Evolutionary conservation across 1,139 yeast genomes (phyloP).

Genomic region (Candida mesenterica): DNA sequence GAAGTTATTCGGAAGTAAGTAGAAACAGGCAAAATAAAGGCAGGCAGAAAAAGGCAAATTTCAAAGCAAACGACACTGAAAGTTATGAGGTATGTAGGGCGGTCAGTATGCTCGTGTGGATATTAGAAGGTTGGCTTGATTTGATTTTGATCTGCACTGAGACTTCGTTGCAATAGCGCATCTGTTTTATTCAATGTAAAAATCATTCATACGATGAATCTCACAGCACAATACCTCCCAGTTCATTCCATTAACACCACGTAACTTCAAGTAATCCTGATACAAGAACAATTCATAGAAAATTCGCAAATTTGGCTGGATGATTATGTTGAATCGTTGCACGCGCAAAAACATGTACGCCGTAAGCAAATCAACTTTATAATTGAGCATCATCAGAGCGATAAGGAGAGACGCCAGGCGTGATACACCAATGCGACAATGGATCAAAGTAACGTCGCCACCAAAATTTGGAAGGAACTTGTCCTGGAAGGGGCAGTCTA

Average conservation of each 20-base stretch:
- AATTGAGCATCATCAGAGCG: slow-evolving; percentile 82
- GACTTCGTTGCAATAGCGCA: too few species aligned
- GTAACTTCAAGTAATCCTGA: slow-evolving; percentile 54
- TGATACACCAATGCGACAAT: slow-evolving; percentile 90
- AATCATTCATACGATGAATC: slow-evolving; percentile 32
- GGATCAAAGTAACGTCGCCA: slow-evolving; percentile 61
- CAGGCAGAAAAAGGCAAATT: neutral
- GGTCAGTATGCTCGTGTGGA: too few species aligned
- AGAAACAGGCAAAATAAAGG: slow-evolving; percentile 1
- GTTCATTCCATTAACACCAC: slow-evolving; percentile 14
- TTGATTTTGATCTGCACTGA: too few species aligned
- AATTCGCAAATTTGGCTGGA: slow-evolving; percentile 84
- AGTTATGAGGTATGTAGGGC: too few species aligned
- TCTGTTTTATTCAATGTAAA: slow-evolving; percentile 26
- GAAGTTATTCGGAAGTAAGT: slow-evolving; percentile 5
- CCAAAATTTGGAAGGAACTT: slow-evolving; percentile 23
- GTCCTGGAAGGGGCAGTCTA: slow-evolving; percentile 34
- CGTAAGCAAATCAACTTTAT: slow-evolving; percentile 60
- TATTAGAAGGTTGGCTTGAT: too few species aligned
- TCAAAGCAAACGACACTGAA: neutral
- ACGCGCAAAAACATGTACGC: slow-evolving; percentile 83
- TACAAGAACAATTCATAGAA: slow-evolving; percentile 82
- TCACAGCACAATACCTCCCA: slow-evolving; percentile 41
- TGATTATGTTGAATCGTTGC: slow-evolving; percentile 79
- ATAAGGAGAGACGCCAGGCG: slow-evolving; percentile 88